phyloP scores from a whole-genome alignment of 2,329 filamentous ascomycete genomes.

The Xylaria multiplex region DNA sequence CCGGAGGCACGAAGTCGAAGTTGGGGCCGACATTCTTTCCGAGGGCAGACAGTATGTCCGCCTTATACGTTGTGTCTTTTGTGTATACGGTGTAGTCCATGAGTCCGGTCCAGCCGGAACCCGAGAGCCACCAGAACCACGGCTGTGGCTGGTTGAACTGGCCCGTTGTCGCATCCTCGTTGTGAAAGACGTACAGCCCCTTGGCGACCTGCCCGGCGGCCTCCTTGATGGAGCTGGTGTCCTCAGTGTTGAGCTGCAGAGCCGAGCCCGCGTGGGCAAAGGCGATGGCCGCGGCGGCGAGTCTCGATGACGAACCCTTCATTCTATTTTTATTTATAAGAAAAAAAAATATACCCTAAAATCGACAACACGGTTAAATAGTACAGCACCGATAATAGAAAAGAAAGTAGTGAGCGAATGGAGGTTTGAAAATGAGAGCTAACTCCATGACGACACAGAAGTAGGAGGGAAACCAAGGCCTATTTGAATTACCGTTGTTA shows the following conservation, averaged over 20 bases:
- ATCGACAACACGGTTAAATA: constrained; percentile 9
- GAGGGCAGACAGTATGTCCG: constrained; percentile 53
- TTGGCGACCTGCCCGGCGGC: constrained; percentile 45
- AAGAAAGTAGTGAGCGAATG: background rate
- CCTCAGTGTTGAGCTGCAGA: constrained; percentile 41
- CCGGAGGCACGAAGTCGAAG: constrained; percentile 60
- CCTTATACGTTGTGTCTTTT: constrained; percentile 63
- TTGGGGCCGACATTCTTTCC: constrained; percentile 59
- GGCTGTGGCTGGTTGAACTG: constrained; percentile 49
- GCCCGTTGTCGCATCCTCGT: constrained; percentile 46
- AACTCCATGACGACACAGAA: background rate
- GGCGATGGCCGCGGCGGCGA: constrained; percentile 32
- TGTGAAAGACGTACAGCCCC: constrained; percentile 47
- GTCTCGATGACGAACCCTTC: constrained; percentile 35
- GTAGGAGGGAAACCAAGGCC: constrained; percentile 17
- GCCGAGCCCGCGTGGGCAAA: constrained; percentile 38
- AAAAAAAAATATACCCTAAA: background rate
- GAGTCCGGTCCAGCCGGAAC: constrained; percentile 46
- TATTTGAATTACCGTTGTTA: constrained; percentile 29
- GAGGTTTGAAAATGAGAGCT: constrained; percentile 7
- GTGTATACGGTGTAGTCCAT: constrained; percentile 56
- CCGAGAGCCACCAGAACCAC: constrained; percentile 52
- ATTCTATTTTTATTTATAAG: constrained; percentile 29
- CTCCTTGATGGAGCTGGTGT: constrained; percentile 42
- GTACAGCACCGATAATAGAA: constrained; percentile 11